A percentile compares a stretch with the other conserved stretches of the same genome.
Evolutionary conservation across 2,329 filamentous ascomycete species (phyloP).

Genomic region (Pestalotiopsis sp.): DNA sequence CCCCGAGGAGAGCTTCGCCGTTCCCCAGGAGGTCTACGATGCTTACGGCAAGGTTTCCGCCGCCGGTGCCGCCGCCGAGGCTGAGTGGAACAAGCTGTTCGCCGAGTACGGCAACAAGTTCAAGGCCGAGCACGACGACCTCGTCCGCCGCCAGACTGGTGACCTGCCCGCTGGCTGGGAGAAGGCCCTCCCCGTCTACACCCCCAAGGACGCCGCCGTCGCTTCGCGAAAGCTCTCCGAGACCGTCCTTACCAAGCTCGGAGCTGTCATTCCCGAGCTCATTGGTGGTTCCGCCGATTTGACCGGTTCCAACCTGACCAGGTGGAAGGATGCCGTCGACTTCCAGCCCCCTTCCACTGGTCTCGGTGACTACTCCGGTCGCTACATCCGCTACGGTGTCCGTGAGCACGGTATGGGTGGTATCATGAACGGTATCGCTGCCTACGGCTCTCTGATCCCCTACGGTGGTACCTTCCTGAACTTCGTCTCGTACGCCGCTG

Average conservation of each 20-base stretch:
- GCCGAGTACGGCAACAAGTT: conserved; percentile 82
- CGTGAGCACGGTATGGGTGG: conserved; percentile 92
- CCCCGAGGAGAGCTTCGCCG: conserved; percentile 88
- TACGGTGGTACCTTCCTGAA: conserved; percentile 97
- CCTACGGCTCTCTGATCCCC: conserved; percentile 93
- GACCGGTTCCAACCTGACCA: conserved; percentile 97
- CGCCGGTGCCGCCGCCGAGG: conserved; percentile 84
- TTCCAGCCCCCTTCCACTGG: conserved; percentile 90
- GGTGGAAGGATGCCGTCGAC: conserved; percentile 96
- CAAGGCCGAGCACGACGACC: conserved; percentile 79
- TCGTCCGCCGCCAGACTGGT: conserved; percentile 77
- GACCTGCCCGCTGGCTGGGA: conserved; percentile 96
- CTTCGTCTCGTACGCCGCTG: conserved; percentile 97
- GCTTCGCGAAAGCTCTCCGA: conserved; percentile 97
- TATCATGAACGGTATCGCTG: conserved; percentile 92
- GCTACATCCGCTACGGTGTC: conserved; percentile 92
- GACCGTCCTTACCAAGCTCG: conserved; percentile 86
- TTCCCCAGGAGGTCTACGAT: conserved; percentile 95
- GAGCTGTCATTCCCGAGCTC: conserved; percentile 83
- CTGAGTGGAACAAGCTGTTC: conserved; percentile 94
- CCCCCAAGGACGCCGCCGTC: conserved; percentile 78
- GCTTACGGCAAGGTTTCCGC: conserved; percentile 82
- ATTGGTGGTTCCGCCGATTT: conserved; percentile 96
- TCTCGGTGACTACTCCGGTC: conserved; percentile 87
- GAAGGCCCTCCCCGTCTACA: conserved; percentile 90